A percentile compares a stretch with the other conserved stretches of the same genome.
Evolutionary conservation across 331 rosid species (phyloP).

Genomic region (Pyracantha coccinea): DNA sequence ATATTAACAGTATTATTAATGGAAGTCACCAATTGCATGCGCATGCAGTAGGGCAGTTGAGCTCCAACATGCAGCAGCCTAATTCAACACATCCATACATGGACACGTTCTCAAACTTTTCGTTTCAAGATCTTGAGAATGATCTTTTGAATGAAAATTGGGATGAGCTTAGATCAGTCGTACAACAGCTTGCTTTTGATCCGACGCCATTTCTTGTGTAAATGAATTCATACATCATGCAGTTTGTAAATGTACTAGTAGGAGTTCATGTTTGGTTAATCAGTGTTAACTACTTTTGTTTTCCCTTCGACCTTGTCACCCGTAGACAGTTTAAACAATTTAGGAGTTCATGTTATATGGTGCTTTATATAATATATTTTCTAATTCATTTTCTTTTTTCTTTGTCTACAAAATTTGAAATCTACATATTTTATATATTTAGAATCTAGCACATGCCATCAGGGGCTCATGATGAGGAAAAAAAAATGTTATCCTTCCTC

Average conservation of each 20-base stretch:
- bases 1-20: not conserved
- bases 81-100: conserved; percentile 5
- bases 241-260: not conserved
- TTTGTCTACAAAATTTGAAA: not conserved
- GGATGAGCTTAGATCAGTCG: conserved; percentile 83
- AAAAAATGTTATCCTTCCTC: not conserved
- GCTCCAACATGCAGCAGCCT: conserved; percentile 4
- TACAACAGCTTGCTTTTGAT: conserved; percentile 42
- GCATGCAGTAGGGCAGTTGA: conserved; percentile 22
- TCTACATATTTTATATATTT: not conserved
- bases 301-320: not conserved
- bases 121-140: conserved; percentile 12
- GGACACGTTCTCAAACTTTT: conserved; percentile 24
- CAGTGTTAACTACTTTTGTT: too few species aligned
- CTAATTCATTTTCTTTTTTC: not conserved
- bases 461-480: not conserved
- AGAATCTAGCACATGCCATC: not conserved
- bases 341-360: not conserved
- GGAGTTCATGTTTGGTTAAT: too few species aligned
- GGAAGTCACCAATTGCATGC: conserved; percentile 7
- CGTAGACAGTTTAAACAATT: not conserved
- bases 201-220: conserved; percentile 16
- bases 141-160: conserved; percentile 54
- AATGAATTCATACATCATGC: not conserved
- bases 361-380: not conserved